Percentiles rank a stretch among this genome's conserved stretches.
Evolutionary conservation across 1,284 basidiomycete species (phyloP).

Genomic region (Bondarzewia mesenterica): DNA sequence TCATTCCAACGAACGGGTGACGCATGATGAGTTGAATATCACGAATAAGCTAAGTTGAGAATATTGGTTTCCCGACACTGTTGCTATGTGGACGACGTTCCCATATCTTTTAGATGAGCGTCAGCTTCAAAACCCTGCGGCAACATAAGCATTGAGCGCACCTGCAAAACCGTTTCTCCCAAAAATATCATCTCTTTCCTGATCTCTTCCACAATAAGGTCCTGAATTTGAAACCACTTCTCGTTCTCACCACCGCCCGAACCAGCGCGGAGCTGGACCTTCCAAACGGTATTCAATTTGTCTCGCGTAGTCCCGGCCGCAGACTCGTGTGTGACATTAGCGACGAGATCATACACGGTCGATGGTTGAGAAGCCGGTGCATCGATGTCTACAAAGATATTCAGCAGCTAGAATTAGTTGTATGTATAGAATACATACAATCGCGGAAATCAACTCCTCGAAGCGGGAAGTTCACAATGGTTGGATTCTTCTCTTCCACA

Average conservation of each 20-base stretch:
- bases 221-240: conserved; percentile 96
- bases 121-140: not conserved
- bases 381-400: conserved; percentile 61
- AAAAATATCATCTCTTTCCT: conserved; percentile 97
- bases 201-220: conserved; percentile 93
- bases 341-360: conserved; percentile 88
- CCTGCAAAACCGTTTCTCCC: conserved; percentile 93
- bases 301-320: conserved; percentile 89
- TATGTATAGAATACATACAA: conserved; percentile 47
- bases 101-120: conserved; percentile 48
- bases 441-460: conserved; percentile 87
- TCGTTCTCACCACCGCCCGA: conserved; percentile 77
- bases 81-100: conserved; percentile 38
- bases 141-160: conserved; percentile 21
- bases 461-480: conserved; percentile 95
- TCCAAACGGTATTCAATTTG: conserved; percentile 86
- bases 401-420: conserved; percentile 2
- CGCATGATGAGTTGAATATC: no score
- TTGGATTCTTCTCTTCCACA: conserved; percentile 98
- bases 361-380: conserved; percentile 47
- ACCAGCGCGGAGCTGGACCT: conserved; percentile 79
- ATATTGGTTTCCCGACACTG: no score
- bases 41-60: no score
- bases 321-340: conserved; percentile 93
- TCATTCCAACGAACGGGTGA: no score